Evolutionary conservation across 2,329 filamentous ascomycete genomes (phyloP).

Genomic region (Fusarium chlamydosporum): DNA sequence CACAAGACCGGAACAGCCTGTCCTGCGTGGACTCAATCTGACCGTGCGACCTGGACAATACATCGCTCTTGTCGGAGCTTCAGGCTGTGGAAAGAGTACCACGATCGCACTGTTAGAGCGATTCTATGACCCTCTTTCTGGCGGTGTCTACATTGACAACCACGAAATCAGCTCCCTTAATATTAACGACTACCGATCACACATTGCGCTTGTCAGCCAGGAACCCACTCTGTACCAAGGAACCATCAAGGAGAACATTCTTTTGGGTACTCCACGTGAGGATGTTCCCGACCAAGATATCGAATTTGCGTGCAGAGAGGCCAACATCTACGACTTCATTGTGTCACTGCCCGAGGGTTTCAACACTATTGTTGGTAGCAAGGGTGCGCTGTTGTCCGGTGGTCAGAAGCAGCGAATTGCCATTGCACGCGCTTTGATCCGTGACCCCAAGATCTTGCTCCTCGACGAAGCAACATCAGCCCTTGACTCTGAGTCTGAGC

Average conservation of each 20-base stretch:
- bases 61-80: constrained; percentile 91
- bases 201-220: constrained; percentile 90
- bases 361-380: constrained; percentile 86
- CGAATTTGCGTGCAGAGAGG: constrained; percentile 85
- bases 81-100: constrained; percentile 93
- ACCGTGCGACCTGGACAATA: constrained; percentile 83
- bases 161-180: constrained; percentile 85
- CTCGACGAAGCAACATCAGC: constrained; percentile 86
- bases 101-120: constrained; percentile 93
- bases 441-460: constrained; percentile 89
- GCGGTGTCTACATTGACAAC: constrained; percentile 85
- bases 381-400: constrained; percentile 86
- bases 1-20: constrained; percentile 90
- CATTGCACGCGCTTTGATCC: constrained; percentile 89
- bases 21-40: constrained; percentile 86
- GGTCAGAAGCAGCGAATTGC: constrained; percentile 96
- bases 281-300: constrained; percentile 80
- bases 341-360: constrained; percentile 88
- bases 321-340: constrained; percentile 95
- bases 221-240: constrained; percentile 97
- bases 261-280: constrained; percentile 79
- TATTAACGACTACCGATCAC: constrained; percentile 85
- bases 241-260: constrained; percentile 89
- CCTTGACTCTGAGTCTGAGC: constrained; percentile 81
- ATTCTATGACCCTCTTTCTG: constrained; percentile 90